These are phyloP conservation scores for Phellinidium pouzarii DNA, from an alignment of 1,284 basidiomycete species.

Conservation along the genomic window DNA sequence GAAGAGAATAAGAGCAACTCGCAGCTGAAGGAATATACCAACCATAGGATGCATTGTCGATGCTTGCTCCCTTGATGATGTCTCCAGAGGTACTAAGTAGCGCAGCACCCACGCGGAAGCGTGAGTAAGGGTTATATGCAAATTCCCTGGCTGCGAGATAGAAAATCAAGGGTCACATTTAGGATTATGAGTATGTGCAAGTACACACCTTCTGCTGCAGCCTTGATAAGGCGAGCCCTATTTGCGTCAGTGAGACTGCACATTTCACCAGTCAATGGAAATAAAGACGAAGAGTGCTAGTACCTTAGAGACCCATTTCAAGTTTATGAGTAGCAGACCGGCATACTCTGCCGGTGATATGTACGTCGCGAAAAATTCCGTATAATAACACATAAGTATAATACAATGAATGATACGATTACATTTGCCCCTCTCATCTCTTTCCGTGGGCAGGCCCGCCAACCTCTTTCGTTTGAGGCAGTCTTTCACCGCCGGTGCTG, in stretches of 20 bases:
- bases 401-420: too few species aligned
- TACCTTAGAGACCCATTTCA: too few species aligned
- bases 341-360: too few species aligned
- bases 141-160: slow-evolving; percentile 40
- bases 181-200: neutral
- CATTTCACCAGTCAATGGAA: too few species aligned
- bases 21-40: slow-evolving; percentile 12
- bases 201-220: slow-evolving; percentile 29
- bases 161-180: neutral
- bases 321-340: too few species aligned
- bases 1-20: neutral
- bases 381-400: too few species aligned
- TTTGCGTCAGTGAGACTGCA: slow-evolving; percentile 20
- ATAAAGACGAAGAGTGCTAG: too few species aligned
- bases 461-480: neutral
- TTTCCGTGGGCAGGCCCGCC: too few species aligned
- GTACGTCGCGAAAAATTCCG: too few species aligned
- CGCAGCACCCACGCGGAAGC: slow-evolving; percentile 86
- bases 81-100: slow-evolving; percentile 62
- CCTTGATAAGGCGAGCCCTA: slow-evolving; percentile 28
- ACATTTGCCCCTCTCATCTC: too few species aligned
- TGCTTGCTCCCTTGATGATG: slow-evolving; percentile 78
- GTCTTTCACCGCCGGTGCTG: neutral
- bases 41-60: slow-evolving; percentile 92
- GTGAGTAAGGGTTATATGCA: slow-evolving; percentile 73